Conservation (phyloP, 1,284 basidiomycete genomes). For the Volvariella volvacea region DNA sequence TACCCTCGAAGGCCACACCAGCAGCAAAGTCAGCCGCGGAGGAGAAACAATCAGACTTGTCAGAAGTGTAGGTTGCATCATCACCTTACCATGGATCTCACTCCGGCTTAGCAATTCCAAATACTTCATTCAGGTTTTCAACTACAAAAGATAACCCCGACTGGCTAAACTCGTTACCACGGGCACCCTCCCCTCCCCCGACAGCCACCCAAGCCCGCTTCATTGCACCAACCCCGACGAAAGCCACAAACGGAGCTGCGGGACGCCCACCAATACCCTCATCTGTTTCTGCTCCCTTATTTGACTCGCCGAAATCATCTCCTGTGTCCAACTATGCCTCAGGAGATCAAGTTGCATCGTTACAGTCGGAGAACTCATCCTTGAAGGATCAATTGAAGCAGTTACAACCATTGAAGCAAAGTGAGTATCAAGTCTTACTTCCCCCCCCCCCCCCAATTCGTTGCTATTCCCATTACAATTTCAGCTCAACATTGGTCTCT, state of each 20-base stretch:
- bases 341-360: slow-evolving; percentile 13
- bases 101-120: slow-evolving; percentile 1
- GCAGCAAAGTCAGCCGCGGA: slow-evolving; percentile 11
- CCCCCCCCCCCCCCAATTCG: slow-evolving; percentile 5
- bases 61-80: slow-evolving; percentile 42
- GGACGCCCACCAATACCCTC: slow-evolving; percentile 5
- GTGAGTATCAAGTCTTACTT: slow-evolving; percentile 15
- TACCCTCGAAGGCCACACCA: slow-evolving; percentile 22
- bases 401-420: slow-evolving; percentile 18
- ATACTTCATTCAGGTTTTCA: slow-evolving; percentile 22
- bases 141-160: slow-evolving; percentile 30
- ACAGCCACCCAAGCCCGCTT: not conserved
- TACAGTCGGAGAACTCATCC: slow-evolving; percentile 20
- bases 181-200: slow-evolving; percentile 32
- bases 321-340: slow-evolving; percentile 1
- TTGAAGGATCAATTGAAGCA: slow-evolving; percentile 20
- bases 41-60: slow-evolving; percentile 37
- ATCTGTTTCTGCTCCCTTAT: slow-evolving; percentile 13
- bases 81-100: not conserved
- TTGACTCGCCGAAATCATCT: slow-evolving; percentile 11
- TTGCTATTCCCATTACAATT: slow-evolving; percentile 12
- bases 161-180: slow-evolving; percentile 56
- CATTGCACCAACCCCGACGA: slow-evolving; percentile 2
- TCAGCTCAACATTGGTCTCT: slow-evolving; percentile 10
- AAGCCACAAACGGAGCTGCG: not conserved